phyloP scores from a whole-genome alignment of 2,329 filamentous ascomycete species.

The Ophiostoma populinum region DNA sequence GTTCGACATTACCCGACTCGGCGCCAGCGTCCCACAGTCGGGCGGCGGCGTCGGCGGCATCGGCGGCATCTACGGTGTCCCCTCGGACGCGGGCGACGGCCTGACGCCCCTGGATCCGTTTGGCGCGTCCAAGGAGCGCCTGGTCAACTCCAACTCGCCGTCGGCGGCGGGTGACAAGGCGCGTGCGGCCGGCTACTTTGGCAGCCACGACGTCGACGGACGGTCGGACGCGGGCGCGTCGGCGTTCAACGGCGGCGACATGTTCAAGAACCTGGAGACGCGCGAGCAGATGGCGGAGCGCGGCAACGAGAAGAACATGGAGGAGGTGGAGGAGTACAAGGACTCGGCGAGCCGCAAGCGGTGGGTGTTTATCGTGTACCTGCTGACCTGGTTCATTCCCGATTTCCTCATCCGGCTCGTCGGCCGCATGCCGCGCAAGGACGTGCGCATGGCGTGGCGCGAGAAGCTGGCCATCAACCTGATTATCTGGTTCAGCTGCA shows the following conservation, averaged over 20 bases:
- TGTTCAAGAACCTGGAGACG: conserved; percentile 96
- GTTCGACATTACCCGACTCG: conserved; percentile 70
- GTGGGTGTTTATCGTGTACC: conserved; percentile 72
- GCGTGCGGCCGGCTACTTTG: conserved; percentile 64
- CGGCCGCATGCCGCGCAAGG: conserved; percentile 79
- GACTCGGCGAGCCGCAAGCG: conserved; percentile 69
- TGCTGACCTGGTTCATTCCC: conserved; percentile 74
- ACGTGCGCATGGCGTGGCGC: conserved; percentile 83
- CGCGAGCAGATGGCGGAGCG: conserved; percentile 90
- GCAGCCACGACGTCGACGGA: conserved; percentile 56
- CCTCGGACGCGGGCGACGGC: conserved; percentile 46
- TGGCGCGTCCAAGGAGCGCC: conserved; percentile 43
- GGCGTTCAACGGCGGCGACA: conserved; percentile 81
- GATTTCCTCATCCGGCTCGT: conserved; percentile 63
- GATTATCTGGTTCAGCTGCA: conserved; percentile 82
- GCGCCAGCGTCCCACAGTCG: conserved; percentile 39
- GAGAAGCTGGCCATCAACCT: conserved; percentile 98
- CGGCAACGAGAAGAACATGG: conserved; percentile 75
- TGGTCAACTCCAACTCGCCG: conserved; percentile 33
- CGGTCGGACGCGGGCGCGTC: conserved; percentile 85
- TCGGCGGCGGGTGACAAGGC: conserved; percentile 44
- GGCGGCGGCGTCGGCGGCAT: not conserved
- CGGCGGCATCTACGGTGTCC: conserved; percentile 29
- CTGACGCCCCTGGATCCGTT: conserved; percentile 43
- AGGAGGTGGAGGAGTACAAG: conserved; percentile 73